phyloP scores from a whole-genome alignment of 129 eudicot genomes.

The Artemisia tridentata region DNA sequence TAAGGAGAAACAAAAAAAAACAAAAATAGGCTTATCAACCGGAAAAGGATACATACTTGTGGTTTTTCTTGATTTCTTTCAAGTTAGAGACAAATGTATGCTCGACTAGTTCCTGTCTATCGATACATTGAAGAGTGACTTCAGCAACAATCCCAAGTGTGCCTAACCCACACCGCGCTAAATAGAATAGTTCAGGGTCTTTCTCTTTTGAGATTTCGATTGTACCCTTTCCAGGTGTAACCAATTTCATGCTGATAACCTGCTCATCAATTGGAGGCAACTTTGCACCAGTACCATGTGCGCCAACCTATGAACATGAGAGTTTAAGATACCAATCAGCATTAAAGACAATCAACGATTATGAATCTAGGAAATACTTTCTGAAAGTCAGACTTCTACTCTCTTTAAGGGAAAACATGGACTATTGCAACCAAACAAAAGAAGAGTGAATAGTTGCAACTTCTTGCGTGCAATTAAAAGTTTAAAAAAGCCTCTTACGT shows the following conservation, averaged over 20 bases:
- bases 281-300: conserved; percentile 98
- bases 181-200: conserved; percentile 82
- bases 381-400: too few relatives aligned
- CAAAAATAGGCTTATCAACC: conserved; percentile 7
- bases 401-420: too few relatives aligned
- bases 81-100: conserved; percentile 82
- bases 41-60: conserved; percentile 55
- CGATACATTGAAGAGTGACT: conserved; percentile 97
- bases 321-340: background rate
- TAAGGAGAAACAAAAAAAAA: background rate
- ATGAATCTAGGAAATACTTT: too few relatives aligned
- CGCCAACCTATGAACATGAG: conserved; percentile 67
- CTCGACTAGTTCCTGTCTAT: conserved; percentile 95
- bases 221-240: conserved; percentile 90
- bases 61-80: conserved; percentile 85
- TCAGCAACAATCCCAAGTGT: conserved; percentile 97
- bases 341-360: background rate
- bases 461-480: too few relatives aligned
- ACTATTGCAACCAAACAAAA: too few relatives aligned
- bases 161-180: conserved; percentile 95
- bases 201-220: conserved; percentile 87
- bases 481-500: too few relatives aligned
- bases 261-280: conserved; percentile 98
- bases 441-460: too few relatives aligned
- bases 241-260: conserved; percentile 93